These are phyloP conservation scores for Lentinula guzmanii DNA, from an alignment of 768 basidiomycete genomes.

Conservation along the genomic window DNA sequence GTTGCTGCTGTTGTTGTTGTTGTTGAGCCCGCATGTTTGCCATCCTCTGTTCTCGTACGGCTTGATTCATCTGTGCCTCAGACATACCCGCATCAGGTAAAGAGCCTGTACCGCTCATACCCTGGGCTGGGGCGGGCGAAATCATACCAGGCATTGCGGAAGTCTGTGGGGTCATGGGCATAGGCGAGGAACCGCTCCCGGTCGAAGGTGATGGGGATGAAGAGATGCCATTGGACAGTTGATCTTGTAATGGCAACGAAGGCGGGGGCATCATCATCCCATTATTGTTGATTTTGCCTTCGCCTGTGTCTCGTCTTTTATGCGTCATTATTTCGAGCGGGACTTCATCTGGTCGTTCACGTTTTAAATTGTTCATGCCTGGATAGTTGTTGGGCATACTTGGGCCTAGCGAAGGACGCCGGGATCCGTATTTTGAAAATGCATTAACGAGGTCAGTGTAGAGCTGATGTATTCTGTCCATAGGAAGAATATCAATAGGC, in stretches of 20 bases:
- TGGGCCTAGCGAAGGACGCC: constrained; percentile 31
- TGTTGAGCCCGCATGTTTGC: background rate
- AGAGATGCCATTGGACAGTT: background rate
- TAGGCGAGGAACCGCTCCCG: background rate
- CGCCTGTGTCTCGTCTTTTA: constrained; percentile 70
- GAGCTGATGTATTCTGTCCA: constrained; percentile 58
- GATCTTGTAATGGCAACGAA: background rate
- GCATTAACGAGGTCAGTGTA: constrained; percentile 55
- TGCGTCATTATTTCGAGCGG: constrained; percentile 28
- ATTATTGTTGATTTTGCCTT: constrained; percentile 33
- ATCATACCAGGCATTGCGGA: constrained; percentile 2
- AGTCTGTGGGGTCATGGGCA: background rate
- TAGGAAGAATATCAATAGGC: constrained; percentile 43
- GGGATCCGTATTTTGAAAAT: constrained; percentile 51
- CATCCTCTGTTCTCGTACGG: background rate
- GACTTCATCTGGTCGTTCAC: constrained; percentile 52
- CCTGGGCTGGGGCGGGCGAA: background rate
- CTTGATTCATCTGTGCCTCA: background rate
- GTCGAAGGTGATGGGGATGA: background rate
- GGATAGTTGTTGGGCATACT: constrained; percentile 15
- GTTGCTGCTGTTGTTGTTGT: constrained; percentile 2
- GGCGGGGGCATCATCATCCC: constrained; percentile 35
- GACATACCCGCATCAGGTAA: background rate
- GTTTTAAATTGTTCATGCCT: constrained; percentile 40
- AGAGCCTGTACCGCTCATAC: background rate